phyloP scores from a whole-genome alignment of 257 asterid genomes.

The Penstemon eatonii region DNA sequence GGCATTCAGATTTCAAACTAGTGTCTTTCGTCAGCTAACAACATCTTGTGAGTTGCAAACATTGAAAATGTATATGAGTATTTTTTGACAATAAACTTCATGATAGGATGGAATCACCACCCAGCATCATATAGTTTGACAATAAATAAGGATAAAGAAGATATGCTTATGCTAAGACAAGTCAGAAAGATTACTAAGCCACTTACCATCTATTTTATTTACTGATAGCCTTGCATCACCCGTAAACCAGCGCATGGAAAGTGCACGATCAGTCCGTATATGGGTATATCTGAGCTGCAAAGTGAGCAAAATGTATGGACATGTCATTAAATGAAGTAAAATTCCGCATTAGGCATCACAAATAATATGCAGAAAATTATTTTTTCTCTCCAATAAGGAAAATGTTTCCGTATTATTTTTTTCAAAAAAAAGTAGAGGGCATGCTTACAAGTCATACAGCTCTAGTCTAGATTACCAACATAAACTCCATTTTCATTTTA shows the following conservation, averaged over 20 bases:
- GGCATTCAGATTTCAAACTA: too few species aligned
- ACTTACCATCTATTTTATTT: constrained; percentile 58
- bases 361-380: background rate
- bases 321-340: background rate
- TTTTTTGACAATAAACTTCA: background rate
- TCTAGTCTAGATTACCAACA: too few species aligned
- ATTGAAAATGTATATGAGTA: too few species aligned
- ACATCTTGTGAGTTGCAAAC: too few species aligned
- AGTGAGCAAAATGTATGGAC: constrained; percentile 13
- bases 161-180: constrained; percentile 16
- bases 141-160: constrained; percentile 11
- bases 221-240: constrained; percentile 49
- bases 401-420: too few species aligned
- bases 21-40: too few species aligned
- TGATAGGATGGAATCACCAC: background rate
- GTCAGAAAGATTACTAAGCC: constrained; percentile 7
- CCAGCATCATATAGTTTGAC: background rate
- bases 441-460: too few species aligned
- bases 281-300: constrained; percentile 63
- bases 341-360: background rate
- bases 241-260: constrained; percentile 49
- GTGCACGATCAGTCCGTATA: constrained; percentile 49
- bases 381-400: too few species aligned
- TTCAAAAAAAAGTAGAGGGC: too few species aligned
- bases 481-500: too few species aligned